Conservation (phyloP, 306 rosid species). For the Pueraria montana region DNA sequence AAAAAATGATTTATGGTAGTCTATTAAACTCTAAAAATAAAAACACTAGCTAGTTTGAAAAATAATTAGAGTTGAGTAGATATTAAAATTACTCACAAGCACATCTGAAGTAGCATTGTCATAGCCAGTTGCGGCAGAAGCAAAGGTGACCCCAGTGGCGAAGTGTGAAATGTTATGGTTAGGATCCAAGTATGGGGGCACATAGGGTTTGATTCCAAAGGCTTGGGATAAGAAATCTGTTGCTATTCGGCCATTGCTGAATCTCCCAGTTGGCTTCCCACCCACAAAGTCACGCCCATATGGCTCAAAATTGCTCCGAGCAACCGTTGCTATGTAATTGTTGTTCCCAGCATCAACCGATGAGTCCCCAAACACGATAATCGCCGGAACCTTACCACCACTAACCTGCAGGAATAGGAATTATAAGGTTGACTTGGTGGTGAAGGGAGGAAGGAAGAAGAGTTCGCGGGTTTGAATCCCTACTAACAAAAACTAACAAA, state of each 20-base stretch:
- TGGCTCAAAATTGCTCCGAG: constrained; percentile 79
- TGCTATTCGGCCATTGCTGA: constrained; percentile 73
- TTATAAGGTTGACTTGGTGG: no score
- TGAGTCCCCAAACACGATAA: constrained; percentile 87
- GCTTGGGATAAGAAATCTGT: constrained; percentile 78
- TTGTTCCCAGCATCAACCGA: constrained; percentile 88
- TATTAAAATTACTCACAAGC: constrained; percentile 58
- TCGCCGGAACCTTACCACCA: constrained; percentile 56
- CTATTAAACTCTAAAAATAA: no score
- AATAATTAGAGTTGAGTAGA: no score
- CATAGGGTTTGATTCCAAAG: constrained; percentile 60
- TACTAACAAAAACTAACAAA: no score
- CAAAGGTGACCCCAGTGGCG: constrained; percentile 79
- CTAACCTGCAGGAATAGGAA: no score
- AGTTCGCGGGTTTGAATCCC: no score
- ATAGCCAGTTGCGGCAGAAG: constrained; percentile 85
- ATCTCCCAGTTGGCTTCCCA: constrained; percentile 78
- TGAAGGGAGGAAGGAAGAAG: no score
- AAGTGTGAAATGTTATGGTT: constrained; percentile 69
- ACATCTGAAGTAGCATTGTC: constrained; percentile 81
- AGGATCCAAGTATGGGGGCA: constrained; percentile 86
- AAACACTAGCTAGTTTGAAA: no score
- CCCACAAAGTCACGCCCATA: constrained; percentile 81
- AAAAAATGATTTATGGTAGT: no score
- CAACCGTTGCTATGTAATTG: constrained; percentile 74